Evolutionary conservation across 352 stramenopile genomes (phyloP), one percentile per base, ranked within the genome.

Genomic region (Globisporangium iwayamae): DNA sequence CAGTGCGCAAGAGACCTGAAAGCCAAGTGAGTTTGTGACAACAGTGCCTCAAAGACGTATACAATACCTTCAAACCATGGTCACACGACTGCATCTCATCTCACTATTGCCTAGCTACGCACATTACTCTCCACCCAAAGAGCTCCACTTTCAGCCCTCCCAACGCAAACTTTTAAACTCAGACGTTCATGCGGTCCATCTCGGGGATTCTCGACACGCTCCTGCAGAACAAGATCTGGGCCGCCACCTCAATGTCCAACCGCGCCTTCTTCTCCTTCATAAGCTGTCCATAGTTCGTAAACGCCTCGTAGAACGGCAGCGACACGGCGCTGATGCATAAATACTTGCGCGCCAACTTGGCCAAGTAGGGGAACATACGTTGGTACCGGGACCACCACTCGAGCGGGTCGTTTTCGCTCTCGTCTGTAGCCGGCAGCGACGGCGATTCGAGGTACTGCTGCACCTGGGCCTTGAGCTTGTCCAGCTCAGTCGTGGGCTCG

Each of bases 341-440:
- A 62, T 88, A 90, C 54, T 87, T 85, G 60, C 85, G 89, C 3
- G 85, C 83, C 3, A 92, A 73, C 53, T 84, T 83, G 14, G 85
- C 79, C 16, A 94, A 63, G 28, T 72, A 81, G 32, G 83, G 83
- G 52, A 91, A 91, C 41, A 81, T 71, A 5, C 82, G 83, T 41
- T 85, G 78, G 41, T 92, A 89, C 3, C 83, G 79, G 66, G 76
- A 87, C 85, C 85, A 94, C 85, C 85, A 94, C 55, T 90, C 83
- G 2, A 94, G 71, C n/a, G 83, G 83, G 36, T 94, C 85, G 57
- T 88, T 87, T 60, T 90, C 84, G 43, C 68, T 76, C 55, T 91
- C 76, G 61, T 91, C 79, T 3, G 81, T 89, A 4, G 83, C 75
- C 8, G 83, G 79, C 7, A 91, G 56, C 10, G 74, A 81, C 0